Conservation (phyloP, 2,329 filamentous ascomycete species). For the Clonostachys chloroleuca region DNA sequence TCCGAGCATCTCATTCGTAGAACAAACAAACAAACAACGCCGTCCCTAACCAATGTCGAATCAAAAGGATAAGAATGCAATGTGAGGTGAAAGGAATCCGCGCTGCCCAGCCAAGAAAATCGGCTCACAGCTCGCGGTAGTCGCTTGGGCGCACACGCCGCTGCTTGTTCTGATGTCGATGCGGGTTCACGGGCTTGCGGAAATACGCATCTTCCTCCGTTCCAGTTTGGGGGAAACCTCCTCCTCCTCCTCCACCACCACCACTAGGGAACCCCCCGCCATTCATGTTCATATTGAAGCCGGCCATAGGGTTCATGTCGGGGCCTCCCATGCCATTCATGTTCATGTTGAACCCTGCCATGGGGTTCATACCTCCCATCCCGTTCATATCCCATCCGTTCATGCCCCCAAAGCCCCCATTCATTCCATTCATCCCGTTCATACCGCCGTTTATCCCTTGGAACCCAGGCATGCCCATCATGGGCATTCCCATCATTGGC, state of each 20-base stretch:
- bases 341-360: conserved; percentile 9
- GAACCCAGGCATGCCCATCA: conserved; percentile 14
- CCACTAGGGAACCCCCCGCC: conserved; percentile 10
- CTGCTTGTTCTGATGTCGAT: conserved; percentile 80
- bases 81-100: not conserved
- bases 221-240: conserved; percentile 1
- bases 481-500: conserved; percentile 21
- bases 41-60: no score
- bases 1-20: no score
- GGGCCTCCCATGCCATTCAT: conserved; percentile 4
- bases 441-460: conserved; percentile 22
- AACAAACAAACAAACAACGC: no score
- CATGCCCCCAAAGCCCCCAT: conserved; percentile 14
- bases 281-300: conserved; percentile 7
- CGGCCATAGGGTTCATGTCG: not conserved
- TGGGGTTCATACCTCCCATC: conserved; percentile 16
- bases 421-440: conserved; percentile 25
- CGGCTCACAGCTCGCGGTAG: conserved; percentile 69
- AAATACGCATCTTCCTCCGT: conserved; percentile 87
- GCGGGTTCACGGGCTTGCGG: conserved; percentile 90
- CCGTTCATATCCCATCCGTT: conserved; percentile 10
- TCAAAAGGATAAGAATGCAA: not conserved
- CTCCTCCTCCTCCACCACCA: no score
- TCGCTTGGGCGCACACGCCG: conserved; percentile 81
- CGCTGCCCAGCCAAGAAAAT: not conserved